phyloP scores from a whole-genome alignment of 2,329 filamentous ascomycete genomes.

The Aspergillus sp. region DNA sequence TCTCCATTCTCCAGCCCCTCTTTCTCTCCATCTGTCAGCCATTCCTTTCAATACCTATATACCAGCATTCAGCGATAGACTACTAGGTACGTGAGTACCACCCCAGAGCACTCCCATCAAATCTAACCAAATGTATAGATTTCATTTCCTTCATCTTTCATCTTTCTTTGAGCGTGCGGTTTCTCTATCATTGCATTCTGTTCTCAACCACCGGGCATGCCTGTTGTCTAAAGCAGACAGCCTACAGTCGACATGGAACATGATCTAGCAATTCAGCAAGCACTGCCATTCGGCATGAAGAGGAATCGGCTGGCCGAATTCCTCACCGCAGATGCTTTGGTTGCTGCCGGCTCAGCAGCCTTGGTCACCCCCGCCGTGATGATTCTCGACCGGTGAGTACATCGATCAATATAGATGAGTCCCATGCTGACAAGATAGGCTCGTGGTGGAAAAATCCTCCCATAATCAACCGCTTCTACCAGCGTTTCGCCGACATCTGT shows the following conservation, averaged over 20 bases:
- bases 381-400: slow-evolving; percentile 72
- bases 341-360: slow-evolving; percentile 66
- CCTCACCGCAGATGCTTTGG: slow-evolving; percentile 62
- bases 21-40: neutral
- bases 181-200: neutral
- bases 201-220: neutral
- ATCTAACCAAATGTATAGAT: neutral
- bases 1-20: slow-evolving; percentile 6
- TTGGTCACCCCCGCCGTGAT: slow-evolving; percentile 77
- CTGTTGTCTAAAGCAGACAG: neutral
- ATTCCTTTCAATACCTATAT: slow-evolving; percentile 1
- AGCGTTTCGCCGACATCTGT: slow-evolving; percentile 32
- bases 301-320: slow-evolving; percentile 34
- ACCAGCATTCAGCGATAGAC: neutral
- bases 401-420: neutral
- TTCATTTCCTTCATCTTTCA: slow-evolving; percentile 1
- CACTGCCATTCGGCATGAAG: slow-evolving; percentile 25
- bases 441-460: slow-evolving; percentile 43
- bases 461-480: slow-evolving; percentile 31
- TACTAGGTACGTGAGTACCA: neutral
- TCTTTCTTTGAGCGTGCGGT: neutral
- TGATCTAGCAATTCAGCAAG: slow-evolving; percentile 20
- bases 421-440: slow-evolving; percentile 20
- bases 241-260: slow-evolving; percentile 21
- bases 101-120: neutral